Base-by-base conservation (phyloP, 148 eudicot species). In the Linanthus parryae region DNA sequence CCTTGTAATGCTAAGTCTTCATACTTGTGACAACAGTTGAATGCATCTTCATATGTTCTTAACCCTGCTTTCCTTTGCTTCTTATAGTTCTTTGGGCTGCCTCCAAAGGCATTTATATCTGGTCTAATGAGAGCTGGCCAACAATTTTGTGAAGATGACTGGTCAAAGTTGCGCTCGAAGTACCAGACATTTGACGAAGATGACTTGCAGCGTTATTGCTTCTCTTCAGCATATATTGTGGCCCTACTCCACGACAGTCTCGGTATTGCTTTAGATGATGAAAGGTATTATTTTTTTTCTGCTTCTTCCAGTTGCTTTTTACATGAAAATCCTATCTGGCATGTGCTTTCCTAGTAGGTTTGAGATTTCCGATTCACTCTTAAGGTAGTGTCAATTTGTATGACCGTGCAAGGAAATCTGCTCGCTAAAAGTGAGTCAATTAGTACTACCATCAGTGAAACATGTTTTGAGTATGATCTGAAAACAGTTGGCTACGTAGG, bases 231-330 rank as follows among this genome's bases (percentile, higher is more conserved):
- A 24, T 90, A 85, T 58, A 90, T 85, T 57, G 88, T 90, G 52
- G 97, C 97, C 54, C 62, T 90, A 68, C 88, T 85, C 48, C 97
- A 85, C 66, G 97, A 90, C 57, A 78, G 85, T 69, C 95, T 90
- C 30, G 92, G 81, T 48, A 70, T 90, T 43, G 61, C 80, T 58
- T 55, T 90, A 60, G 80, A 85, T 59, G 97, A 90, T 51, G 53
- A 45, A 59, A 83, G 97, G 97, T 90, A 72, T 38, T 46, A 48
- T 8, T 26, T 46, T n/a, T n/a, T 37, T 15, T 19, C 9, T 26
- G 16, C 8, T 15, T 8, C 37, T 36, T 28, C 15, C 26, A n/a
- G 0, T 17, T 8, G n/a, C 28, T 0, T 34, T 7, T 54, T 0
- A 15, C 34, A 15, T 16, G 46, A 15, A 14, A 10, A 53, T 53